phyloP scores from a whole-genome alignment of 352 stramenopile genomes.

The Phytophthora ohioensis region DNA sequence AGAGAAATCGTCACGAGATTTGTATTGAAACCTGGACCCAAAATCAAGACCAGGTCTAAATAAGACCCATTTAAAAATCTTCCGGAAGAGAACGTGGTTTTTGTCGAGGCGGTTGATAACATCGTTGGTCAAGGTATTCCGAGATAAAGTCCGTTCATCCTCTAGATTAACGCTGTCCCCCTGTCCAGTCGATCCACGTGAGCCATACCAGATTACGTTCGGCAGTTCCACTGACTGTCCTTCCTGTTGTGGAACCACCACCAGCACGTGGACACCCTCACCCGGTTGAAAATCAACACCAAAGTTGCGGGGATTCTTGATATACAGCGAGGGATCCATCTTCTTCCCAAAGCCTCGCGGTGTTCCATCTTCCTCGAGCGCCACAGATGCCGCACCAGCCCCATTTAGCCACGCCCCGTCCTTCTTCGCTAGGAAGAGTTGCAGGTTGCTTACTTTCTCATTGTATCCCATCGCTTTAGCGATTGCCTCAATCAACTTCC shows the following conservation, averaged over 20 bases:
- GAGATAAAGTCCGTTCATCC: not conserved
- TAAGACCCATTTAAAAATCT: too few relatives aligned
- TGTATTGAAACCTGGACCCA: too few relatives aligned
- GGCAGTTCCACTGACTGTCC: too few relatives aligned
- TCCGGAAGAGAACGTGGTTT: too few relatives aligned
- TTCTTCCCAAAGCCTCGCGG: not conserved
- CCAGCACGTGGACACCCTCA: not conserved
- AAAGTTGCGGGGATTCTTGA: not conserved
- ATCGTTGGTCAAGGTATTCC: not conserved
- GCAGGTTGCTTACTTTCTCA: not conserved
- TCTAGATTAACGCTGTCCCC: not conserved
- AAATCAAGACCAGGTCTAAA: too few relatives aligned
- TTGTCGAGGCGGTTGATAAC: not conserved
- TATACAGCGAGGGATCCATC: not conserved
- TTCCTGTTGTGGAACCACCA: not conserved
- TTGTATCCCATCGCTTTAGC: not conserved
- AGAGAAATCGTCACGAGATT: too few relatives aligned
- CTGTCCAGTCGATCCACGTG: too few relatives aligned
- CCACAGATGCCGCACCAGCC: not conserved
- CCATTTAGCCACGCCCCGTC: not conserved
- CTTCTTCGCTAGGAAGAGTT: not conserved
- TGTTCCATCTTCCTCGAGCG: not conserved
- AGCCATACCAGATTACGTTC: not conserved
- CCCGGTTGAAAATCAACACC: not conserved
- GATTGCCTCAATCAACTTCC: not conserved